These are phyloP conservation scores for Fusarium lyarnte DNA, from an alignment of 2,329 filamentous ascomycete species.

Conservation along the genomic window DNA sequence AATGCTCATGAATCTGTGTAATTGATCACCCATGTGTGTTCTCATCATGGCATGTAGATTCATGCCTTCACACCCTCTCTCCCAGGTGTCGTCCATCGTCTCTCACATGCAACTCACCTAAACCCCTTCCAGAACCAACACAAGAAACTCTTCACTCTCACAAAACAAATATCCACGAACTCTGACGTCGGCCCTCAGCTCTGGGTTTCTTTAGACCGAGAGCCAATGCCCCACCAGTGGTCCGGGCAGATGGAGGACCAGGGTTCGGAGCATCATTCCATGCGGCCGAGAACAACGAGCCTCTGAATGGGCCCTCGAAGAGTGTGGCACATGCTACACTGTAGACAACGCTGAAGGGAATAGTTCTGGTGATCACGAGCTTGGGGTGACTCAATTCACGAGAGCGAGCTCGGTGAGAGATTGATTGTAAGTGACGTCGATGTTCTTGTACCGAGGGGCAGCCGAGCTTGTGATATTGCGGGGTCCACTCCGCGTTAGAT, in stretches of 20 bases:
- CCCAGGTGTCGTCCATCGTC: background rate
- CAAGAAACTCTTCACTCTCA: background rate
- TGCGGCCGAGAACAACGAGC: conserved; percentile 33
- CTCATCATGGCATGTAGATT: background rate
- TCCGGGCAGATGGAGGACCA: conserved; percentile 44
- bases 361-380: conserved; percentile 12
- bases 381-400: conserved; percentile 1
- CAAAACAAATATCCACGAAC: background rate
- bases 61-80: conserved; percentile 10
- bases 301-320: background rate
- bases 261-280: conserved; percentile 37
- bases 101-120: conserved; percentile 20
- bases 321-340: background rate
- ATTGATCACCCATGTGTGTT: background rate
- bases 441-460: conserved; percentile 56
- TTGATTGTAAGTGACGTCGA: conserved; percentile 38
- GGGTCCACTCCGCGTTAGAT: conserved; percentile 46
- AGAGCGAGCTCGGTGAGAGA: conserved; percentile 17
- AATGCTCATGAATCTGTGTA: background rate
- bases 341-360: fast-evolving
- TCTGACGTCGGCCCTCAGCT: conserved; percentile 32
- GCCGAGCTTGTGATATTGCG: conserved; percentile 69
- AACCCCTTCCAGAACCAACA: background rate
- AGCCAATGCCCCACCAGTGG: conserved; percentile 27
- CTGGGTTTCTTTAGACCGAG: conserved; percentile 1